A percentile compares a stretch with the other conserved stretches of the same genome.
phyloP scores from a whole-genome alignment of 768 basidiomycete species.

The Daedalea quercina region DNA sequence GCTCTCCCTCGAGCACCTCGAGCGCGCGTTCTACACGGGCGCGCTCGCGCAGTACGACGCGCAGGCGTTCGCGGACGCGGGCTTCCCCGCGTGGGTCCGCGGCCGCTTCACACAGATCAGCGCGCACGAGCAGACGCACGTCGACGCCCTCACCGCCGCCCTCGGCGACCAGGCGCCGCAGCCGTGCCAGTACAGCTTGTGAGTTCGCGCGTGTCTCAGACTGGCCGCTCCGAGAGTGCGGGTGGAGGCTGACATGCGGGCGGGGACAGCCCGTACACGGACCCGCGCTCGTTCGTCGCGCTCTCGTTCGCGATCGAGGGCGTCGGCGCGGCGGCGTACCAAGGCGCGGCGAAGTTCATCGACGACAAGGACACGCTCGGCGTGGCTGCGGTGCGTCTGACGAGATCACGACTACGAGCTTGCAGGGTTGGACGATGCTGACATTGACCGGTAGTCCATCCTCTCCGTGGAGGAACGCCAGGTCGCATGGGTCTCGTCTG shows the following conservation, averaged over 20 bases:
- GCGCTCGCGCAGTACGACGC: slow-evolving; percentile 39
- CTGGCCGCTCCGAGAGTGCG: background rate
- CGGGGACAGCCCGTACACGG: slow-evolving; percentile 34
- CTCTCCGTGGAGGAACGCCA: slow-evolving; percentile 50
- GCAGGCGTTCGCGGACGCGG: slow-evolving; percentile 39
- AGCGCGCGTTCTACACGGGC: slow-evolving; percentile 36
- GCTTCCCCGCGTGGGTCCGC: slow-evolving; percentile 42
- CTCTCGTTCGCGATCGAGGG: slow-evolving; percentile 43
- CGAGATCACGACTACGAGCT: too few relatives aligned
- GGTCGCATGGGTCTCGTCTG: slow-evolving; percentile 39
- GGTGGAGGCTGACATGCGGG: background rate
- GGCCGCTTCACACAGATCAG: slow-evolving; percentile 45
- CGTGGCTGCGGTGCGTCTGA: slow-evolving; percentile 33
- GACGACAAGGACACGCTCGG: slow-evolving; percentile 38
- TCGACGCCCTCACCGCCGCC: slow-evolving; percentile 39
- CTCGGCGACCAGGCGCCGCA: slow-evolving; percentile 39
- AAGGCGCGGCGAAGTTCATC: slow-evolving; percentile 45
- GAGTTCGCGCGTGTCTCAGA: too few relatives aligned
- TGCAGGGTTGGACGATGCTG: too few relatives aligned
- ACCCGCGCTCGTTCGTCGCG: slow-evolving; percentile 37
- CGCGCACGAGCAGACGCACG: slow-evolving; percentile 50
- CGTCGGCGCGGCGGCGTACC: slow-evolving; percentile 50
- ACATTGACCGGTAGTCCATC: slow-evolving; percentile 31
- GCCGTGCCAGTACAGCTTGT: slow-evolving; percentile 61
- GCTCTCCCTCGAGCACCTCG: slow-evolving; percentile 42